Base-by-base conservation (phyloP, 371 early-diverging fungal species). In the Actinomortierella ambigua region DNA sequence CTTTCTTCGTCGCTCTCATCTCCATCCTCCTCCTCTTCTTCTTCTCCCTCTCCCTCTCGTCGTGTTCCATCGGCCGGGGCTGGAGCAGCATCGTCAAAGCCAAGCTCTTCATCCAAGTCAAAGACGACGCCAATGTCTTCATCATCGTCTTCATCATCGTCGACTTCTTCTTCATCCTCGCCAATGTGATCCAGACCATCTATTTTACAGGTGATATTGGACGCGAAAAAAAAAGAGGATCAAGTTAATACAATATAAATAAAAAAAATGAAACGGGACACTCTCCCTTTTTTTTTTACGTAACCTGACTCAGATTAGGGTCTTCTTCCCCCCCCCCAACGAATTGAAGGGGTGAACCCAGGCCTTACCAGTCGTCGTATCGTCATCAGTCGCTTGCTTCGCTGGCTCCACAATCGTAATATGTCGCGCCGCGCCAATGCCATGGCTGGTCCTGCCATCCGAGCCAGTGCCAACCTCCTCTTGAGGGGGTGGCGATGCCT, bases 31-130 rank as follows among this genome's bases (percentile, higher is more conserved):
- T 15, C 55, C 3, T 61, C 62, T 4, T 34, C 34, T 4, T 34
- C 34, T 11, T 34, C 34, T 6, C 34, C 7, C 7, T 34, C 34
- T n/a, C n/a, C n/a, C n/a, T n/a, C 34, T 34, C 34, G 34, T 11
- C 34, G 11, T 34, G 7, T 6, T 34, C 7, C 34, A 34, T 34
- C 34, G 4, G 34, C 34, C 34, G 4, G 34, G 11, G 11, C 34
- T 11, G 11, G 34, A 34, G 34, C 34, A 11, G 7, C 34, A 0
- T 59, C 63, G 22, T 62, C 66, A 22, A 71, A 62, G 42, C 71
- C 71, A 13, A 71, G 60, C 23, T 71, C 71, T 23, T 71, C 71
- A 20, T 71, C 71, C 53, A 71, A 42, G 26, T 71, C 71, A 56
- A 71, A 71, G 1, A 71, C 71, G 4, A 71, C 71, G 1, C 71